Conservation (phyloP, 1,284 basidiomycete genomes). For the Ustilago cynodontis region DNA sequence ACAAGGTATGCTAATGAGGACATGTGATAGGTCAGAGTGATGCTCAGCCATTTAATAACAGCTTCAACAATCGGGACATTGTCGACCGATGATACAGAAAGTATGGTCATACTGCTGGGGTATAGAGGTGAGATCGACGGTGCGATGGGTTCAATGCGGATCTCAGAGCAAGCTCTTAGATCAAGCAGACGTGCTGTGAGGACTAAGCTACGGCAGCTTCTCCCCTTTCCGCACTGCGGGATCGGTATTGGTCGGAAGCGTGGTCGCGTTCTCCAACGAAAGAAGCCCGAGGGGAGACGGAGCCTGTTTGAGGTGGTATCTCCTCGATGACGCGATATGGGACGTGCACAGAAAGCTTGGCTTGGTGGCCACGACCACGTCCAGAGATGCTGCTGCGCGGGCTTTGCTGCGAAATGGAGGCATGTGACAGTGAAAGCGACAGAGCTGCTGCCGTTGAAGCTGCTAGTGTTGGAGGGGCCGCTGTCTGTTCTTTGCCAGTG, state of each 20-base stretch:
- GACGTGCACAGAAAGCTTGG: conserved; percentile 39
- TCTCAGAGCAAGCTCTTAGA: not conserved
- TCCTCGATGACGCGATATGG: conserved; percentile 29
- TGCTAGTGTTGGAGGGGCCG: too few relatives aligned
- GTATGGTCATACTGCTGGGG: conserved; percentile 4
- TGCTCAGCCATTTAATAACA: not conserved
- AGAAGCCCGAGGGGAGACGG: conserved; percentile 29
- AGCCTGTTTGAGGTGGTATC: conserved; percentile 14
- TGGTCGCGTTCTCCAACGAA: conserved; percentile 21
- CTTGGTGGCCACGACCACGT: conserved; percentile 22
- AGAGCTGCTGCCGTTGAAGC: conserved; percentile 8
- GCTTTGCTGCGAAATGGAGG: conserved; percentile 30
- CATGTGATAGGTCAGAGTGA: not conserved
- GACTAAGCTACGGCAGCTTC: not conserved
- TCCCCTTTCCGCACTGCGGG: conserved; percentile 17
- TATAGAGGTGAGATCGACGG: not conserved
- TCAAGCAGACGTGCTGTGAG: not conserved
- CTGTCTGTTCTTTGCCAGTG: conserved; percentile 10
- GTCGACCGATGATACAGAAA: conserved; percentile 11
- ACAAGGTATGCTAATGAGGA: conserved; percentile 8
- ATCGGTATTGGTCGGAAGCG: conserved; percentile 9
- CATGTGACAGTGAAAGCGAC: conserved; percentile 17
- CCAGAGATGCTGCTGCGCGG: conserved; percentile 46
- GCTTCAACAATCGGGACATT: conserved; percentile 5
- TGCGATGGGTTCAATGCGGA: not conserved